Evolutionary conservation across 768 basidiomycete species (phyloP).

Genomic region (Rhizopogon rudus): DNA sequence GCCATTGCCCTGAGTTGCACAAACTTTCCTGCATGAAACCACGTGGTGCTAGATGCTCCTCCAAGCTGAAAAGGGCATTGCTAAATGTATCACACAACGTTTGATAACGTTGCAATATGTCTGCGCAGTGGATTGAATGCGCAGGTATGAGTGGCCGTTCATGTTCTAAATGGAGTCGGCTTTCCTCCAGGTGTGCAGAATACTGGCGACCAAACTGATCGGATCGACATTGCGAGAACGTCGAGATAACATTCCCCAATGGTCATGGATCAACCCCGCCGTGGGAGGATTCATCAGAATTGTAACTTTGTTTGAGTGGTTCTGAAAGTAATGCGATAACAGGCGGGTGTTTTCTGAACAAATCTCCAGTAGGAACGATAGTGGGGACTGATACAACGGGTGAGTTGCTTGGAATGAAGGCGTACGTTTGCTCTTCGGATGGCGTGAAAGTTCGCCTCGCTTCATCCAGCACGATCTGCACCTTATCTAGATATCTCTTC

Average conservation of each 20-base stretch:
- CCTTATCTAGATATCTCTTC: constrained; percentile 5
- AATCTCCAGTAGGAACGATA: neutral
- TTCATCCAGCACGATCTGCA: constrained; percentile 9
- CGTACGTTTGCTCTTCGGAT: neutral
- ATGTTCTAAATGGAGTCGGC: constrained; percentile 8
- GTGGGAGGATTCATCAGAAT: too few relatives aligned
- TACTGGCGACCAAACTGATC: constrained; percentile 8
- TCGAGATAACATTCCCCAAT: neutral
- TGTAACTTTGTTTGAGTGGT: neutral
- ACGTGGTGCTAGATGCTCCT: too few relatives aligned
- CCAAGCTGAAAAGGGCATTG: neutral
- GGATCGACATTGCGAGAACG: neutral
- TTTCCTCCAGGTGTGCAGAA: constrained; percentile 8
- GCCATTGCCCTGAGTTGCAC: constrained; percentile 27
- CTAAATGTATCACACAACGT: neutral
- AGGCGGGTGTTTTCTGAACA: constrained; percentile 1
- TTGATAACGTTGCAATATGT: constrained; percentile 1
- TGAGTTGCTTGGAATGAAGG: neutral
- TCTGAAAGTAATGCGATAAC: neutral
- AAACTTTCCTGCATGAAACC: neutral
- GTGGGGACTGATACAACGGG: neutral
- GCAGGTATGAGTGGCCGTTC: neutral
- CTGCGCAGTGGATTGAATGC: too few relatives aligned
- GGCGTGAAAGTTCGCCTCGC: neutral
- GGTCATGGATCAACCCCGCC: neutral